Evolutionary conservation across 257 asterid genomes (phyloP).

Genomic region (Knoxia roxburghii): DNA sequence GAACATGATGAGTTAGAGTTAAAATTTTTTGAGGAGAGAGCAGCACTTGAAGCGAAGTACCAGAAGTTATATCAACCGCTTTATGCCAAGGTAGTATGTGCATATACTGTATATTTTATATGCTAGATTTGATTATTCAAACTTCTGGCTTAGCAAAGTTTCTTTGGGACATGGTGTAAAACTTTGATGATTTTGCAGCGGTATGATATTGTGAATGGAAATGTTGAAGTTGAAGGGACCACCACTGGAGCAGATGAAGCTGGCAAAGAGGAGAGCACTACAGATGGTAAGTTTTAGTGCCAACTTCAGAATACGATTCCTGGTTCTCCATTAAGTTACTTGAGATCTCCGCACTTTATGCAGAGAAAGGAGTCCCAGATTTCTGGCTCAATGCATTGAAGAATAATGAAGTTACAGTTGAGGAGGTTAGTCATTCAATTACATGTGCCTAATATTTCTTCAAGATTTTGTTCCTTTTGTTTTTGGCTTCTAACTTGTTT

Average conservation of each 20-base stretch:
- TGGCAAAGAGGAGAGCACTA: conserved; percentile 14
- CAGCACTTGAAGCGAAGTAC: conserved; percentile 37
- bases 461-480: not conserved
- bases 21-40: conserved; percentile 34
- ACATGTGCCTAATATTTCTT: not conserved
- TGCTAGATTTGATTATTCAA: not conserved
- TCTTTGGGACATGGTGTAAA: no score
- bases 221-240: conserved; percentile 21
- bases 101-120: not conserved
- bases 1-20: conserved; percentile 31
- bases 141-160: not conserved
- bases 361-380: conserved; percentile 76
- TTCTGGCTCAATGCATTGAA: conserved; percentile 83
- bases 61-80: conserved; percentile 35
- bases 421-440: conserved; percentile 46
- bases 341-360: not conserved
- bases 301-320: not conserved
- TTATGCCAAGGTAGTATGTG: conserved; percentile 25
- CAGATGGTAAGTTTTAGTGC: conserved; percentile 21
- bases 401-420: conserved; percentile 60
- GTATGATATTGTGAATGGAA: conserved; percentile 33
- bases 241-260: conserved; percentile 13
- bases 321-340: conserved; percentile 4
- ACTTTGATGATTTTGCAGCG: conserved; percentile 21
- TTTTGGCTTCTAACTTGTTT: not conserved